Evolutionary conservation across 345 rosid species (phyloP).

Genomic region (Euphorbia pulcherrima): DNA sequence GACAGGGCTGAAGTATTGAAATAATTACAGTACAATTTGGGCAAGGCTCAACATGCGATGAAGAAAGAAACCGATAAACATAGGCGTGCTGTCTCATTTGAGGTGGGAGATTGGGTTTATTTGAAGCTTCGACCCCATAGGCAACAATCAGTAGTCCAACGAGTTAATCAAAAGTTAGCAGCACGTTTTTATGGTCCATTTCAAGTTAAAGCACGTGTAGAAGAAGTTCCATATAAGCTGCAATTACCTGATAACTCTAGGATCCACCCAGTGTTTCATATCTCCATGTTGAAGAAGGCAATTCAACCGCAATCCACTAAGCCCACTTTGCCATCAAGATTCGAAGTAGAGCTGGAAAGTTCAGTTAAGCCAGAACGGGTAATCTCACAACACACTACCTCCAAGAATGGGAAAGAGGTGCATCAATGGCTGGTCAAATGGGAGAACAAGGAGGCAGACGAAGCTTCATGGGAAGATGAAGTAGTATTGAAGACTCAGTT

Average conservation of each 20-base stretch:
- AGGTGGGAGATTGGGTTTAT: not conserved
- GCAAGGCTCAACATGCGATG: not conserved
- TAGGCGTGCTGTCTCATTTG: not conserved
- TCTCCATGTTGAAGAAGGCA: not conserved
- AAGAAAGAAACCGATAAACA: not conserved
- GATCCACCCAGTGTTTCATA: not conserved
- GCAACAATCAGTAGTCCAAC: not conserved
- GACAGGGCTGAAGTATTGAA: not conserved
- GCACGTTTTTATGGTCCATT: not conserved
- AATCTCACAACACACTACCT: not conserved
- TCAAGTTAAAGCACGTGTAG: not conserved
- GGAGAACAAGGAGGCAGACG: not conserved
- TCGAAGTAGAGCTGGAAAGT: too few relatives aligned
- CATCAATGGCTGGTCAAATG: not conserved
- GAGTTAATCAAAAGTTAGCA: not conserved
- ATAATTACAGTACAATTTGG: not conserved
- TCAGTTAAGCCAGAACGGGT: not conserved
- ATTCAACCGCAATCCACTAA: too few relatives aligned
- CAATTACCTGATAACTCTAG: not conserved
- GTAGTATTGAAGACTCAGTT: not conserved
- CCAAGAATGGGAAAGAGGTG: too few relatives aligned
- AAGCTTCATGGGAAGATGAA: not conserved
- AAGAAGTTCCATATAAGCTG: not conserved
- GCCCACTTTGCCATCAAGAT: accelerated
- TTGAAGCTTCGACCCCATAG: not conserved